Evolutionary conservation across 1,284 basidiomycete species (phyloP).

Genomic region (Apiotrichum montevideense): DNA sequence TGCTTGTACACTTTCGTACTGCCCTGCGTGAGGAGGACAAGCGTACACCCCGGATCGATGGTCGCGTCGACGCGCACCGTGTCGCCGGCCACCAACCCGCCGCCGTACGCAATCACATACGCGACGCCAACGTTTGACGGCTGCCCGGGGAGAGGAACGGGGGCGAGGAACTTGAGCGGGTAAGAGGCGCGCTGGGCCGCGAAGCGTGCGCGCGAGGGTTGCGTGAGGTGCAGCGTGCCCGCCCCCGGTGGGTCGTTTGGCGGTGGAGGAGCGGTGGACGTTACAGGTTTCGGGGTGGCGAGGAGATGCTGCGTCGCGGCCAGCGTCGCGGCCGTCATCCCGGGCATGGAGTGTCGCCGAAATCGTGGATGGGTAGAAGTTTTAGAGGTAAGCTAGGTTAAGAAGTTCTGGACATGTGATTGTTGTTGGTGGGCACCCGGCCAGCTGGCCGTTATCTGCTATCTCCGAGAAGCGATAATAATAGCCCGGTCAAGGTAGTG

Average conservation of each 20-base stretch:
- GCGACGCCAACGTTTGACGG: slow-evolving; percentile 56
- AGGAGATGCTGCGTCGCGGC: neutral
- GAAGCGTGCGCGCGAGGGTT: slow-evolving; percentile 53
- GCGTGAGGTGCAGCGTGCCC: slow-evolving; percentile 30
- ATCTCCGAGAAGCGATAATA: too few relatives aligned
- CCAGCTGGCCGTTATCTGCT: too few relatives aligned
- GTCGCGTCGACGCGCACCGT: slow-evolving; percentile 59
- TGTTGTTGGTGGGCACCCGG: too few relatives aligned
- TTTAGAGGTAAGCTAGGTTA: too few relatives aligned
- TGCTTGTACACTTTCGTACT: slow-evolving; percentile 88
- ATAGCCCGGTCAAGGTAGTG: too few relatives aligned
- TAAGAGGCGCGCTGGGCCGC: slow-evolving; percentile 73
- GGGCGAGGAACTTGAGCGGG: slow-evolving; percentile 83
- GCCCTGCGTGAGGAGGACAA: slow-evolving; percentile 56
- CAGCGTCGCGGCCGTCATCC: too few relatives aligned
- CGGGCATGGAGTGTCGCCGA: too few relatives aligned
- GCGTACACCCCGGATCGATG: slow-evolving; percentile 50
- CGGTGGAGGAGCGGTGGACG: neutral
- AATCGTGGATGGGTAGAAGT: too few relatives aligned
- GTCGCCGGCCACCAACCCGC: slow-evolving; percentile 88
- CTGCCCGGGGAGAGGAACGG: slow-evolving; percentile 47
- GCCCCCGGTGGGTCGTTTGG: slow-evolving; percentile 22
- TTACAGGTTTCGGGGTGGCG: too few relatives aligned
- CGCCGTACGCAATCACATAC: slow-evolving; percentile 85
- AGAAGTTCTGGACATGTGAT: too few relatives aligned